Percentiles rank a stretch among this genome's conserved stretches.
Evolutionary conservation across 257 asterid species (phyloP).

Genomic region (Primulina tabacum): DNA sequence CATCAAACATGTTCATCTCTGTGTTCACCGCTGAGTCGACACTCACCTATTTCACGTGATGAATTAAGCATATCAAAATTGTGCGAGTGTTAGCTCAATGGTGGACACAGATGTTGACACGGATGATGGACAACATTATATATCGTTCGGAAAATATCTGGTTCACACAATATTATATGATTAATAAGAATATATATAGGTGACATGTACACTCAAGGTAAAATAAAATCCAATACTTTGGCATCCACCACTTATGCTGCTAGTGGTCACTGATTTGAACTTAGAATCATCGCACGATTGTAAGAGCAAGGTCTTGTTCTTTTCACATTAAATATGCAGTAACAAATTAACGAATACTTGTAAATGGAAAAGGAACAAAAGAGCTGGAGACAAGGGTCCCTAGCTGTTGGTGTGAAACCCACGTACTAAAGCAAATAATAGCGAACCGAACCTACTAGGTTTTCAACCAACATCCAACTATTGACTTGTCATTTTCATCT

Average conservation of each 20-base stretch:
- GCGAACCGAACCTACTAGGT: slow-evolving; percentile 17
- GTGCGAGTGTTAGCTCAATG: too few relatives aligned
- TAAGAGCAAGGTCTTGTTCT: slow-evolving; percentile 39
- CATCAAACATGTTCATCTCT: too few relatives aligned
- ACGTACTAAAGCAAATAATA: slow-evolving; percentile 12
- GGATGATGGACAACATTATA: neutral
- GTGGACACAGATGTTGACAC: too few relatives aligned
- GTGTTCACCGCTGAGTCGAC: too few relatives aligned
- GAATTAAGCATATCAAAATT: too few relatives aligned
- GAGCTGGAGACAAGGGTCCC: slow-evolving; percentile 44
- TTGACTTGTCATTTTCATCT: slow-evolving; percentile 23
- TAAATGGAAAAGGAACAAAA: slow-evolving; percentile 18
- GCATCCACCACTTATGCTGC: slow-evolving; percentile 24
- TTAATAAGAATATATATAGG: neutral
- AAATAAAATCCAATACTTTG: neutral
- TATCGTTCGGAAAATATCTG: too few relatives aligned
- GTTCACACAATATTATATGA: too few relatives aligned
- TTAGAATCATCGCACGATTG: slow-evolving; percentile 18
- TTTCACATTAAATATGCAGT: slow-evolving; percentile 32
- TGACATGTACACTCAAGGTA: neutral
- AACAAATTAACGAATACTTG: slow-evolving; percentile 19
- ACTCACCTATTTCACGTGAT: too few relatives aligned
- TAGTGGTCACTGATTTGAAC: slow-evolving; percentile 10
- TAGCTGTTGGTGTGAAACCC: slow-evolving; percentile 15
- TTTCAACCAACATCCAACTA: slow-evolving; percentile 23